Conservation (phyloP, 257 asterid genomes). For the Solanum etuberosum region DNA sequence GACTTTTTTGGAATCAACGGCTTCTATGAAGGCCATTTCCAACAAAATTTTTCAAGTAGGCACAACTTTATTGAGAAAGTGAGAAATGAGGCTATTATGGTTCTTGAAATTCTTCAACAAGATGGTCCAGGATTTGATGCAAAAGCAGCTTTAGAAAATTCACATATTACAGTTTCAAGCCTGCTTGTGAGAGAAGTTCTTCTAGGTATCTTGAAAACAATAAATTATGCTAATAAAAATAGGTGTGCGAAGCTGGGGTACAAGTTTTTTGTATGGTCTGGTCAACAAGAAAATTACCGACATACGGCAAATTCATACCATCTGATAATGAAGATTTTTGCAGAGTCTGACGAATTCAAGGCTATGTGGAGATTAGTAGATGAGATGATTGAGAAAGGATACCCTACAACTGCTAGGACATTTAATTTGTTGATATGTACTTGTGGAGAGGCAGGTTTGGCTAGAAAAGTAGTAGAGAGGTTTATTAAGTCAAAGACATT, state of each 20-base stretch:
- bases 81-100: slow-evolving; percentile 38
- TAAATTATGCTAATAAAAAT: slow-evolving; percentile 40
- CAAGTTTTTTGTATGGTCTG: slow-evolving; percentile 86
- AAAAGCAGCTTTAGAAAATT: slow-evolving; percentile 36
- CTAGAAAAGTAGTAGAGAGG: slow-evolving; percentile 77
- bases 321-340: slow-evolving; percentile 67
- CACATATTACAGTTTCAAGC: slow-evolving; percentile 56
- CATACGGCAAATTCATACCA: slow-evolving; percentile 65
- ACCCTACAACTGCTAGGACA: slow-evolving; percentile 80
- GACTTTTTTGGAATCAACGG: slow-evolving; percentile 6
- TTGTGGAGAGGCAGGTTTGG: slow-evolving; percentile 87
- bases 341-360: slow-evolving; percentile 69
- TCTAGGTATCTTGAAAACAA: slow-evolving; percentile 45
- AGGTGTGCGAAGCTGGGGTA: slow-evolving; percentile 84
- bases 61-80: slow-evolving; percentile 30
- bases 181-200: slow-evolving; percentile 90
- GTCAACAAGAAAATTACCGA: slow-evolving; percentile 60
- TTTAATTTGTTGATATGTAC: slow-evolving; percentile 80
- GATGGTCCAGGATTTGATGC: slow-evolving; percentile 75
- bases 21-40: slow-evolving; percentile 4
- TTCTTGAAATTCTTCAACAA: slow-evolving; percentile 69
- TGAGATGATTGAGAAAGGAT: slow-evolving; percentile 78
- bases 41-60: slow-evolving; percentile 24
- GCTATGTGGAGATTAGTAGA: slow-evolving; percentile 90
- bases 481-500: slow-evolving; percentile 77